Evolutionary conservation across 140 eudicot genomes (phyloP), one percentile per base, ranked within the genome.

Genomic region (Stevia rebaudiana): DNA sequence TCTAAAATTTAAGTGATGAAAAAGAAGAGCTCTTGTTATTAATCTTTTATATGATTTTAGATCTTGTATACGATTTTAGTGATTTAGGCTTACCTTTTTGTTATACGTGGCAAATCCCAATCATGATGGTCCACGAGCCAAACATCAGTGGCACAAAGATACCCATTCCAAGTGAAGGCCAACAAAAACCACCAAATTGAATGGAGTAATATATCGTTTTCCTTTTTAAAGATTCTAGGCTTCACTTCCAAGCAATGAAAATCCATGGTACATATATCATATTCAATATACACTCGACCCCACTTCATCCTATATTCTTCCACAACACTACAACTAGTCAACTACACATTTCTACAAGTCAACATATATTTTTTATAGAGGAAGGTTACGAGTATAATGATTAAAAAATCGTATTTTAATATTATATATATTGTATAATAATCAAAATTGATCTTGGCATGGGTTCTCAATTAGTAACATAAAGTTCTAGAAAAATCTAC

Each of bases 181-280:
- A 57, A 65, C 78, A 74, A 23, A 72, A 74, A 74, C 75, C 79
- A 75, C 80, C 80, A 68, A 75, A 61, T 75, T 4, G 22, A 74
- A 8, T 18, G 37, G 52, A 50, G 61, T 68, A 75, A 67, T 68
- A 60, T 68, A 75, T 75, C 36, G 22, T 68, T 51, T 19, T 71
- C 70, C 75, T 75, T 60, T 60, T 10, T 40, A 68, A 68, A 75
- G 80, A 75, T 75, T 75, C 80, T 51, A 68, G 71, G 75, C 75
- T 75, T 75, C 80, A 68, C 53, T 75, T 75, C 80, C 80, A 75
- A 75, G 75, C 80, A 75, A 75, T 68, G 44, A 15, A 73, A 68
- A 75, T 68, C 80, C 71, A 50, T 40, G 75, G 49, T 36, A 40
- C 62, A 61, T 55, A 21, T 55, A 63, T 48, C 12, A 48, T 63